phyloP scores from a whole-genome alignment of 176 grass and related monocot genomes.

The Musa itinerans region DNA sequence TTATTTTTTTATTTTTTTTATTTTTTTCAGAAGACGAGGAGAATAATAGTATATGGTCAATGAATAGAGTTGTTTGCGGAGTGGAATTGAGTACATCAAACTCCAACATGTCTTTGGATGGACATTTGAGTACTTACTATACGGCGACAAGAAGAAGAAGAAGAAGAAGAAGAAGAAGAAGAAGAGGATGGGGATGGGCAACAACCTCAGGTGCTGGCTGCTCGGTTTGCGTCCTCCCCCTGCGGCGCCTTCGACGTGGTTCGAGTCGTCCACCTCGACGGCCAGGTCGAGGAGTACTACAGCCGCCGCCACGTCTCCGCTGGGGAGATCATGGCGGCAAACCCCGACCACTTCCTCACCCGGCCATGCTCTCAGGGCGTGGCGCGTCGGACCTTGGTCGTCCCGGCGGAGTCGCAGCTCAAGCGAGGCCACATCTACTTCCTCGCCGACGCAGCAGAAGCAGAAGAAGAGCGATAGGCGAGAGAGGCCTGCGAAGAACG shows the following conservation, averaged over 20 bases:
- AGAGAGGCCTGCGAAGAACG: neutral
- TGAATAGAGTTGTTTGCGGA: no score
- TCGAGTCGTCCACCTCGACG: conserved; percentile 6
- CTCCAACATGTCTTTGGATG: no score
- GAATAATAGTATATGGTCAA: no score
- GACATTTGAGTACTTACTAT: no score
- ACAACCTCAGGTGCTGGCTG: conserved; percentile 19
- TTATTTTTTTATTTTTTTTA: no score
- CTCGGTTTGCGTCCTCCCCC: conserved; percentile 15
- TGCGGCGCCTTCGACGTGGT: conserved; percentile 17
- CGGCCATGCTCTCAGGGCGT: conserved; percentile 6
- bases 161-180: neutral
- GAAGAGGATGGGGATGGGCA: conserved; percentile 1
- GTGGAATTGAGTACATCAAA: no score
- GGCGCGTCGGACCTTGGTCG: neutral
- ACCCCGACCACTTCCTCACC: conserved; percentile 16
- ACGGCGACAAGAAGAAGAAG: no score
- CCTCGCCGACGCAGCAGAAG: neutral
- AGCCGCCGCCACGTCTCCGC: conserved; percentile 7
- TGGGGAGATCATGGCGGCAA: conserved; percentile 5
- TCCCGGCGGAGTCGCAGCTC: conserved; percentile 13
- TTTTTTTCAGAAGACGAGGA: no score
- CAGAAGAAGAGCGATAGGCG: neutral
- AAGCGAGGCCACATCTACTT: conserved; percentile 15
- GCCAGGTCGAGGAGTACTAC: conserved; percentile 17